phyloP scores from a whole-genome alignment of 2,329 filamentous ascomycete species.

The Tolypocladium paradoxum region DNA sequence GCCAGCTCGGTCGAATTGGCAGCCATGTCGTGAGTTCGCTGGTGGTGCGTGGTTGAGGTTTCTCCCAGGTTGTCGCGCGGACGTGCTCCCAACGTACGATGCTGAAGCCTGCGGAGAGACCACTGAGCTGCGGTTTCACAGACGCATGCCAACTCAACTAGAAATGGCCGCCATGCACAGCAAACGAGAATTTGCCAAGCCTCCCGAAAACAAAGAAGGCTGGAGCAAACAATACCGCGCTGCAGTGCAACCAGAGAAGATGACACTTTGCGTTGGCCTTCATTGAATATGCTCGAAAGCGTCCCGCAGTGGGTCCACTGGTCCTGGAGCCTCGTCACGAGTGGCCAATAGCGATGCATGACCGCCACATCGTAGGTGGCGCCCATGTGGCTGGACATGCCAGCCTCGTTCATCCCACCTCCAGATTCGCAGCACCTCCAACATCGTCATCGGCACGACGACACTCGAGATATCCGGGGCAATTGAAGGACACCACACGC shows the following conservation, averaged over 20 bases:
- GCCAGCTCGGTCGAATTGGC: constrained; percentile 8
- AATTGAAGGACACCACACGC: not conserved
- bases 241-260: not conserved
- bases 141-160: not conserved
- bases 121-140: not conserved
- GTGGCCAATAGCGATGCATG: not conserved
- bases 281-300: not conserved
- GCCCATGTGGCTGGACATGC: not conserved
- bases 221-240: not conserved
- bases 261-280: not conserved
- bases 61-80: not conserved
- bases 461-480: not conserved
- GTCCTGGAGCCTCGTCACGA: not conserved
- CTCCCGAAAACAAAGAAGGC: no score
- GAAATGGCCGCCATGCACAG: not conserved
- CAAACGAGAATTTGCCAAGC: no score
- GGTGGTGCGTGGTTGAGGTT: not conserved
- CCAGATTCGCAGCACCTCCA: not conserved
- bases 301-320: not conserved
- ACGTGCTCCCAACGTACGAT: not conserved
- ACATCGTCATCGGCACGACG: not conserved
- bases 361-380: not conserved
- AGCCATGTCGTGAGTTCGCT: constrained; percentile 3
- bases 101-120: not conserved
- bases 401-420: constrained; percentile 5